Percentiles rank a stretch among this genome's conserved stretches.
Conservation (phyloP, 495 filamentous ascomycete species). For the Durotheca rogersii region DNA sequence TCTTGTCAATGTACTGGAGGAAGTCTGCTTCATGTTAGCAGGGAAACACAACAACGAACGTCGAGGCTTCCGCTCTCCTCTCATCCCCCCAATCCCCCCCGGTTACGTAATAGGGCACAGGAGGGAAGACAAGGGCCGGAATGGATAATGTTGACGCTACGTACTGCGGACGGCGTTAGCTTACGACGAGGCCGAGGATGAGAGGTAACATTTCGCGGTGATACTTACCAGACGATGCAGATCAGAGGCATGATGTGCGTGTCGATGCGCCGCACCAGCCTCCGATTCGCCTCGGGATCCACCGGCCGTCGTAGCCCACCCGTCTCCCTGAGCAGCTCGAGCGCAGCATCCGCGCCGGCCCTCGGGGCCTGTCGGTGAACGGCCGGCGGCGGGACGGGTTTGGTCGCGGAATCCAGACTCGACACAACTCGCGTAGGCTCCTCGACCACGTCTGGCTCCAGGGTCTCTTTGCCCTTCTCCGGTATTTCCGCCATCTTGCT, state of each 20-base stretch:
- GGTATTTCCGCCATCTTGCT: conserved; percentile 3
- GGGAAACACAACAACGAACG: not conserved
- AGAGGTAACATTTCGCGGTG: not conserved
- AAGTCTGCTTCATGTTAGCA: conserved; percentile 41
- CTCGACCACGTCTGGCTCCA: conserved; percentile 1
- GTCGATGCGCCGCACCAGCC: conserved; percentile 60
- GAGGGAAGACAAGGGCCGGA: no score
- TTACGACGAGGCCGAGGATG: no score
- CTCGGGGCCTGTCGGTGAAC: not conserved
- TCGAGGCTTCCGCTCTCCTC: no score
- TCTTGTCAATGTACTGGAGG: conserved; percentile 67
- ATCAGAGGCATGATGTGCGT: conserved; percentile 61
- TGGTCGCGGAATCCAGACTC: not conserved
- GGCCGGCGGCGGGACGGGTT: not conserved
- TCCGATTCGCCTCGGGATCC: conserved; percentile 42
- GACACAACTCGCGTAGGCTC: not conserved
- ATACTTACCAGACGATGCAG: conserved; percentile 51
- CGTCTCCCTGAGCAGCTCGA: conserved; percentile 22
- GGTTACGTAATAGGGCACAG: no score
- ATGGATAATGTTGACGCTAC: not conserved
- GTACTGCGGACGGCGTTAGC: conserved; percentile 6
- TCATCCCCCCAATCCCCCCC: no score
- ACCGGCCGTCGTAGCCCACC: conserved; percentile 17
- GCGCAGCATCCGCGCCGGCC: conserved; percentile 19
- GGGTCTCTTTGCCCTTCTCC: conserved; percentile 6